phyloP scores from a whole-genome alignment of 1,284 basidiomycete genomes.

The Crocinoboletus sp. region DNA sequence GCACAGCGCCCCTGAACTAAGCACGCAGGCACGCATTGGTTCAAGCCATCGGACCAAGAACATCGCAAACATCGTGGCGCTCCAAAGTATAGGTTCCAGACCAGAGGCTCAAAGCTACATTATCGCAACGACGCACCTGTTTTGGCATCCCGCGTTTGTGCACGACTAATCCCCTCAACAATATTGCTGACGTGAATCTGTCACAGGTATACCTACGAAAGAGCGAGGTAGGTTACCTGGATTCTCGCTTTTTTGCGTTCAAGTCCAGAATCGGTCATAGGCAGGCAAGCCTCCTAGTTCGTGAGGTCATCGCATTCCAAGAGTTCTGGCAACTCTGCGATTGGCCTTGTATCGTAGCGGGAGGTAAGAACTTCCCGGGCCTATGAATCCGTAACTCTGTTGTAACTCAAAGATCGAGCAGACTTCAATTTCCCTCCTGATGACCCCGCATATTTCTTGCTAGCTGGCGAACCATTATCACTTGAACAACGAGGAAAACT shows the following conservation, averaged over 20 bases:
- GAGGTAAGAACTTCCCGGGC: constrained; percentile 48
- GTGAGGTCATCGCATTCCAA: constrained; percentile 61
- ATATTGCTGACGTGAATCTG: constrained; percentile 1
- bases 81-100: constrained; percentile 40
- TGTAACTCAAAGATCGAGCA: constrained; percentile 29
- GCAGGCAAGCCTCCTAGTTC: constrained; percentile 66
- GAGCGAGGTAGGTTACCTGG: constrained; percentile 54
- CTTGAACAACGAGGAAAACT: constrained; percentile 52
- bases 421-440: constrained; percentile 93
- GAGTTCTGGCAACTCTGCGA: constrained; percentile 39
- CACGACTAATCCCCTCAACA: constrained; percentile 1
- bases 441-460: constrained; percentile 83
- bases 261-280: constrained; percentile 34
- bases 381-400: not conserved
- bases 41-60: constrained; percentile 78
- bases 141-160: constrained; percentile 89
- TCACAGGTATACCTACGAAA: constrained; percentile 80
- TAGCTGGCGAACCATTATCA: constrained; percentile 58
- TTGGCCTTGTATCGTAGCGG: constrained; percentile 83
- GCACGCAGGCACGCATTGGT: constrained; percentile 42
- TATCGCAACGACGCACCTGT: constrained; percentile 82
- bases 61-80: constrained; percentile 70
- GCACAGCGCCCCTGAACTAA: constrained; percentile 32
- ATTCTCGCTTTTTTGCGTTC: not conserved
- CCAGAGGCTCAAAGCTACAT: constrained; percentile 50